Evolutionary conservation across 495 filamentous ascomycete species (phyloP), one percentile per base, ranked within the genome.

Genomic region (Tuber brumale): DNA sequence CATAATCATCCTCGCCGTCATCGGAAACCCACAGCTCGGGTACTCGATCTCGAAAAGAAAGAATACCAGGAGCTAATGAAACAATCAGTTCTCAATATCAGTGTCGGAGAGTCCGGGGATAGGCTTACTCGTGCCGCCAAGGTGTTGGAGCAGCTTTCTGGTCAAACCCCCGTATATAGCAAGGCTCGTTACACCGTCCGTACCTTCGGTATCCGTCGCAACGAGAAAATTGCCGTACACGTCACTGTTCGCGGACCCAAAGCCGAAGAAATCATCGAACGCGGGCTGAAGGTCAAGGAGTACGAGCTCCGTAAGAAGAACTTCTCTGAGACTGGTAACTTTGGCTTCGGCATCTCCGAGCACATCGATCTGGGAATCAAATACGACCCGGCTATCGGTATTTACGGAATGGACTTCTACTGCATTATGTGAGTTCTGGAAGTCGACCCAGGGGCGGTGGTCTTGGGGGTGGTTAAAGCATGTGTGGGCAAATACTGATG

Each of bases 381-480:
- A 91, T 99, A 99, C 88, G 95, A 99, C 90, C 95, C 95, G 76
- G 93, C 90, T 75, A 98, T 98, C 83, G 95, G 95, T 90, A 98
- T 99, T 87, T 99, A 99, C 90, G 96, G 96, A 87, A 99, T 99
- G 96, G 96, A 99, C 89, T 99, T 99, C 90, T 99, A 97, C 92
- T 93, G 91, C 92, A 97, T 95, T 93, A 99, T 99, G 96, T 91
- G 83, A 88, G 89, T 87, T 83, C 48, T 71, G 12, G 8, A 71
- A 57, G 71, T 44, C 57, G 39, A 71, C 35, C 44, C 18, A 43
- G 37, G 48, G 21, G 51, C 18, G 41, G 3, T 35, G n/a, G 51
- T 43, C 44, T 39, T 45, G n/a, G 39, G 18, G 37, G 23, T 18
- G 8, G 23, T 23, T n/a, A 21, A 69, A 23, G 57, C 19, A 72